Conservation (phyloP, 441 rosid genomes). For the Capsella rubella region DNA sequence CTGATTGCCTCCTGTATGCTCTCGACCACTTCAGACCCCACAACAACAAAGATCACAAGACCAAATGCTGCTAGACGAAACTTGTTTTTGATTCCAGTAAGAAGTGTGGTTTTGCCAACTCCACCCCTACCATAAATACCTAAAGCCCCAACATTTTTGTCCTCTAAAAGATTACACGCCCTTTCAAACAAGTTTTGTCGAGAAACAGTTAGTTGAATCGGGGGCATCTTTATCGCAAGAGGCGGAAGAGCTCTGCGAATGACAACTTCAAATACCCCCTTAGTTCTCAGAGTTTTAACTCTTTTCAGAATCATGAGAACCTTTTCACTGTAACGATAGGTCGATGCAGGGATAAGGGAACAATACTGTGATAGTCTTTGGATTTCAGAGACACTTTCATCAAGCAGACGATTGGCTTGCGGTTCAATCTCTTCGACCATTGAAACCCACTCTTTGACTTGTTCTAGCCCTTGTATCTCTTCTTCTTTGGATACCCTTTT, state of each 20-base stretch:
- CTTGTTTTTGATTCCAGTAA: slow-evolving; percentile 45
- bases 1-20: slow-evolving; percentile 38
- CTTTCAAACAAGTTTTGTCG: background rate
- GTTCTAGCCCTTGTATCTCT: background rate
- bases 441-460: background rate
- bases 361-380: background rate
- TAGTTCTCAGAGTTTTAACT: background rate
- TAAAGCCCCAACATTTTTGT: slow-evolving; percentile 8
- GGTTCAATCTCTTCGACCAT: background rate
- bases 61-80: slow-evolving; percentile 20
- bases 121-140: slow-evolving; percentile 35
- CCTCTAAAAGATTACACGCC: background rate
- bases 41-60: slow-evolving; percentile 44
- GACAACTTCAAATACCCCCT: background rate
- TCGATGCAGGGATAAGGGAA: background rate
- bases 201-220: background rate
- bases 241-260: background rate
- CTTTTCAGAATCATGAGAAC: background rate
- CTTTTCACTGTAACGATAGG: background rate
- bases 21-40: slow-evolving; percentile 34
- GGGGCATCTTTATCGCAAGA: background rate
- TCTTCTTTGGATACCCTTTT: background rate
- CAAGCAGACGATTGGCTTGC: background rate
- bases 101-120: slow-evolving; percentile 51
- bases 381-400: background rate